A percentile compares a stretch with the other conserved stretches of the same genome.
Conservation (phyloP, 345 rosid genomes). For the Excoecaria cochinchinensis region DNA sequence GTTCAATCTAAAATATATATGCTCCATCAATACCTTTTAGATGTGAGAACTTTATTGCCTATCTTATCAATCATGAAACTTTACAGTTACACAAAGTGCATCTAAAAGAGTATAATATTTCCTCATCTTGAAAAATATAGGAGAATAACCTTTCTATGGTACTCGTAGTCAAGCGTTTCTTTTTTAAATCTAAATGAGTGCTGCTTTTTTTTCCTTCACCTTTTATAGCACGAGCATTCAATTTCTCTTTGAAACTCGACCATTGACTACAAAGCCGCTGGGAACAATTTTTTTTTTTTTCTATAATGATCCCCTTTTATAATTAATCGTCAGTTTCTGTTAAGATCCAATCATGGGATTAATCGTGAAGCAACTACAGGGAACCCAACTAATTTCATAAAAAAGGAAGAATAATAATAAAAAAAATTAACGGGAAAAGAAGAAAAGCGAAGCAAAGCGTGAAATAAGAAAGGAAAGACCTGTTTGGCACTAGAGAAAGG, state of each 20-base stretch:
- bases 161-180: too few relatives aligned
- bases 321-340: constrained; percentile 3
- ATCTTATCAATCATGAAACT: neutral
- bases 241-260: constrained; percentile 11
- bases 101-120: neutral
- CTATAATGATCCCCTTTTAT: neutral
- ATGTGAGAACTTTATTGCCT: neutral
- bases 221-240: neutral
- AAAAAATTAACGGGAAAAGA: neutral
- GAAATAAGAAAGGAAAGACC: constrained; percentile 31
- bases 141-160: too few relatives aligned
- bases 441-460: neutral
- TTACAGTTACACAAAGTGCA: neutral
- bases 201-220: neutral
- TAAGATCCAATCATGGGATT: constrained; percentile 30
- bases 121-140: too few relatives aligned
- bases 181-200: too few relatives aligned
- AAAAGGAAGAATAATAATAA: neutral
- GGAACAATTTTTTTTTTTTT: neutral
- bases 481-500: constrained; percentile 73
- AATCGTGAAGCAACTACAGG: neutral
- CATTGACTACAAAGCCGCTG: constrained; percentile 8
- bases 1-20: neutral
- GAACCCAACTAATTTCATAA: neutral
- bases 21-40: neutral